Base-by-base conservation (phyloP, 169 alveolate species). In the Plasmodium coatneyi region DNA sequence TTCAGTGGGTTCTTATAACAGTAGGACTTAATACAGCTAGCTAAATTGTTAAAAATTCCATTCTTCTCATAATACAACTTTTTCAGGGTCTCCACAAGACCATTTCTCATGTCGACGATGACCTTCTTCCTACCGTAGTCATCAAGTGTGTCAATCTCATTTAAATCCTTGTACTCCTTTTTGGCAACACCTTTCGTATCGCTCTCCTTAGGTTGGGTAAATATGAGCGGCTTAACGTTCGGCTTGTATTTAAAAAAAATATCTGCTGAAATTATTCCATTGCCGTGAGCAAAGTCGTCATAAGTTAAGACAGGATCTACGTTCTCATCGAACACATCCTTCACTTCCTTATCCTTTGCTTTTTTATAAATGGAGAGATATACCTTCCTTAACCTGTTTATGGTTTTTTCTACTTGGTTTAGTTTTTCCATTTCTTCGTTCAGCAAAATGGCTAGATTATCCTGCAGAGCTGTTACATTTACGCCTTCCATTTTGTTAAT, bases 171-270 rank as follows among this genome's bases (percentile, higher is more conserved):
- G 2, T 70, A 76, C n/a, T 71, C 43, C 46, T 39, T 39, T 6
- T 22, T 19, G n/a, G 25, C 16, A 22, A 3, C n/a, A 4, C 30
- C 14, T 22, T 56, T 22, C 60, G n/a, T 54, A 3, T 86, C 43
- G 2, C 30, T 34, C 2, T 3, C 4, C 0, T 7, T 32, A 5
- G n/a, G 0, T 22, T 86, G 25, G 19, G 34, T 28, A 16, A 74
- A 78, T 9, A 16, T 25, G 3, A 86, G 14, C 9, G 54, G 2
- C 28, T 30, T 12, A 1, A 32, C 4, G 5, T 28, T 39, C 0
- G 93, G 93, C 14, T 72, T 1, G 16, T 74, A 86, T n/a, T 86
- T 86, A 54, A 86, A 74, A 12, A 86, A 86, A 0, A 86, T 76
- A 19, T 86, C 86, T 1, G 93, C 82, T n/a, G 86, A 28, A 32